Base-by-base conservation (phyloP, 2,329 filamentous ascomycete genomes). In the Calonectria crousiana region DNA sequence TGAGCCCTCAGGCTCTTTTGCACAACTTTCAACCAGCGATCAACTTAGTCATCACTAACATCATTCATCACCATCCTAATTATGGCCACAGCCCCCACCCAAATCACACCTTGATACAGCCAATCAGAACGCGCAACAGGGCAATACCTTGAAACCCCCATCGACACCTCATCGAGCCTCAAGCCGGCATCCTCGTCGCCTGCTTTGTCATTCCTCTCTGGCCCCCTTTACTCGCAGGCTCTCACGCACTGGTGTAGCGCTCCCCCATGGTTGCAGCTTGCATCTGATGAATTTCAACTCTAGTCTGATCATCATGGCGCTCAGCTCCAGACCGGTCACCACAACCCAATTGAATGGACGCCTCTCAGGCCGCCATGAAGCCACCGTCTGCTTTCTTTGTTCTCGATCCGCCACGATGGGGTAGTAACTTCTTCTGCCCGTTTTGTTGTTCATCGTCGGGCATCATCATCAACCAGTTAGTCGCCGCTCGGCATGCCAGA, bases 111-210 rank as follows among this genome's bases (percentile, higher is more conserved):
- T 44, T 47, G 60, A 28, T 47, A 38, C 56, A 60, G 18, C 60
- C 60, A 23, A 52, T 30, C 32, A 47, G 26, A 26, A 41, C 44
- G 18, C 28, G 26, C 65, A 41, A n/a, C 66, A 78, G 77, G 79
- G 78, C 69, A 70, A 56, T 72, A 73, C 77, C 77, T 74, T 77
- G 76, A 28, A 69, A 28, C 52, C n/a, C 60, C n/a, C 49, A 41
- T 67, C 64, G 71, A 70, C 77, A 74, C 68, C 67, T 77, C 73
- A 77, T 78, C 67, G 71, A 80, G 77, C 77, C 77, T 79, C 74
- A 78, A 75, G 52, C 52, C 62, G 28, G 51, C 66, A 76, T 74
- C 71, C 75, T 71, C 71, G 74, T 69, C 64, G 47, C 47, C 36
- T 67, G 26, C 67, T 58, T 70, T 71, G 64, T 64, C 56, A 60